Evolutionary conservation across 2,329 filamentous ascomycete species (phyloP).

Genomic region (Exophiala phaeomuriformis): DNA sequence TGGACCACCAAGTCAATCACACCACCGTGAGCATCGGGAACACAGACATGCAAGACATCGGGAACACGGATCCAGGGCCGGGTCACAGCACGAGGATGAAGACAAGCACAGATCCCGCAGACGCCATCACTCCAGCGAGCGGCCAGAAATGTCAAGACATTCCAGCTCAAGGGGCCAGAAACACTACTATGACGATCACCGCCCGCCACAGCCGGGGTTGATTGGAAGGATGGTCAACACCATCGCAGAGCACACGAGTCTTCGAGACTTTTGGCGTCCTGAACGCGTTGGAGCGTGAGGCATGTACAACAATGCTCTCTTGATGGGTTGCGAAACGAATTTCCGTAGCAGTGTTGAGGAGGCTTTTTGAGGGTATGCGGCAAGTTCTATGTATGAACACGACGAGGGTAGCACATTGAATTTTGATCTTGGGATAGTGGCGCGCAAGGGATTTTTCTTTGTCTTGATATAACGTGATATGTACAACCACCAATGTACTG

Average conservation of each 20-base stretch:
- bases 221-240: slow-evolving; percentile 11
- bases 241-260: slow-evolving; percentile 11
- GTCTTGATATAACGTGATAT: too few relatives aligned
- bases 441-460: too few relatives aligned
- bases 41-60: slow-evolving; percentile 5
- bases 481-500: too few relatives aligned
- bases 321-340: too few relatives aligned
- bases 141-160: slow-evolving; percentile 5
- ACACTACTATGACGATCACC: slow-evolving; percentile 7
- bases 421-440: too few relatives aligned
- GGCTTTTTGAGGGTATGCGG: too few relatives aligned
- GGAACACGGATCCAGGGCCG: background rate
- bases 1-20: slow-evolving; percentile 2
- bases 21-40: slow-evolving; percentile 9
- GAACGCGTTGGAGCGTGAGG: slow-evolving; percentile 15
- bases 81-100: background rate
- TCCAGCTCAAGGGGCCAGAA: slow-evolving; percentile 8
- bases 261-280: slow-evolving; percentile 9
- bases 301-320: too few relatives aligned
- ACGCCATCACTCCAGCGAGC: slow-evolving; percentile 2
- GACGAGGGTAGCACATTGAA: too few relatives aligned
- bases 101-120: slow-evolving; percentile 4
- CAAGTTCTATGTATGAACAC: too few relatives aligned
- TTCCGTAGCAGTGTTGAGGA: too few relatives aligned
- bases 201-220: slow-evolving; percentile 9